Conservation (phyloP, 352 stramenopile genomes). For the Phytopythium chamaehyphon region DNA sequence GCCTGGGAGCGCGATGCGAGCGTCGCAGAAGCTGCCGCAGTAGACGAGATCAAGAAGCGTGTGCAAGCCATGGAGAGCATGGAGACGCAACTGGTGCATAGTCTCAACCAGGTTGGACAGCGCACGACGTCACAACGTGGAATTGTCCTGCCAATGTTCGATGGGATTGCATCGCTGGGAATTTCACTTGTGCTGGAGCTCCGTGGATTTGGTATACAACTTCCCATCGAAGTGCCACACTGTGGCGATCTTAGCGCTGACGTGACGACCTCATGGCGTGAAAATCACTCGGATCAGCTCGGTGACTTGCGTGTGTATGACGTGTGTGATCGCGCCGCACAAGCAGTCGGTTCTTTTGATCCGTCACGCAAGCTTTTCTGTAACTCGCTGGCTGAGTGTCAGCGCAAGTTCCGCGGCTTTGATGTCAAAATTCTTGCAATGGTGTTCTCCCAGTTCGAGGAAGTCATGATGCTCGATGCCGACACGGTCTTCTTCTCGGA, state of each 20-base stretch:
- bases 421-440: slow-evolving; percentile 63
- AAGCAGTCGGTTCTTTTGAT: slow-evolving; percentile 21
- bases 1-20: neutral
- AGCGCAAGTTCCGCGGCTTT: slow-evolving; percentile 48
- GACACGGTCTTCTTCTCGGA: slow-evolving; percentile 65
- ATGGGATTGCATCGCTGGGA: slow-evolving; percentile 52
- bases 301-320: slow-evolving; percentile 65
- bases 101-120: slow-evolving; percentile 19
- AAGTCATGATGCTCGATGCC: slow-evolving; percentile 76
- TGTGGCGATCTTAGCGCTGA: slow-evolving; percentile 53
- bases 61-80: slow-evolving; percentile 19
- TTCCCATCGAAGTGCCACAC: slow-evolving; percentile 67
- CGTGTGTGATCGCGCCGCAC: slow-evolving; percentile 40
- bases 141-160: slow-evolving; percentile 62
- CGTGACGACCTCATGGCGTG: slow-evolving; percentile 19
- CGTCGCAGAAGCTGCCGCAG: neutral
- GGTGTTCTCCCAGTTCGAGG: slow-evolving; percentile 57
- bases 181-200: slow-evolving; percentile 63
- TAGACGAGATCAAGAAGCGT: slow-evolving; percentile 8
- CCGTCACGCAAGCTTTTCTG: slow-evolving; percentile 47
- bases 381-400: slow-evolving; percentile 29
- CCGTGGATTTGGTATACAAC: slow-evolving; percentile 38
- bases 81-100: slow-evolving; percentile 28
- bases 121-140: slow-evolving; percentile 29
- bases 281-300: slow-evolving; percentile 19